Evolutionary conservation across 2,329 filamentous ascomycete genomes (phyloP).

Genomic region (Rhynchosporium graminicola): DNA sequence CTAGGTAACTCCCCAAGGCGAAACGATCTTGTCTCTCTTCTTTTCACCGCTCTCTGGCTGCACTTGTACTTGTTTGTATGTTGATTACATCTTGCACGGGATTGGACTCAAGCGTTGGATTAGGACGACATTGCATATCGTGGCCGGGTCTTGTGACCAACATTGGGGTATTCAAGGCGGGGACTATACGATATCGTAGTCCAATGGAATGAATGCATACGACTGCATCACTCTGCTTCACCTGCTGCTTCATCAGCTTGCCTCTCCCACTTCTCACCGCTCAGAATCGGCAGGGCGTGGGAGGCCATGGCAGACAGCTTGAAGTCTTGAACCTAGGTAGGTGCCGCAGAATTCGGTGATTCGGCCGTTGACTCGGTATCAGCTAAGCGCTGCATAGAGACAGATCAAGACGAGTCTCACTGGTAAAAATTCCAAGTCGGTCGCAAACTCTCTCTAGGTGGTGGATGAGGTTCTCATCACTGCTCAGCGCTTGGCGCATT

Average conservation of each 20-base stretch:
- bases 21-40: background rate
- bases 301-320: background rate
- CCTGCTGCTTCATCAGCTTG: background rate
- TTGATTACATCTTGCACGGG: slow-evolving; percentile 10
- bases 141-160: slow-evolving; percentile 22
- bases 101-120: background rate
- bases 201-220: slow-evolving; percentile 9
- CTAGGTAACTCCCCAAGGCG: background rate
- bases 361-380: background rate
- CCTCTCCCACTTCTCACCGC: slow-evolving; percentile 1
- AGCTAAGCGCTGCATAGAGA: slow-evolving; percentile 8
- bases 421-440: background rate
- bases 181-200: slow-evolving; percentile 19
- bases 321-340: background rate
- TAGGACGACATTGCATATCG: slow-evolving; percentile 11
- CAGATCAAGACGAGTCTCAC: slow-evolving; percentile 5
- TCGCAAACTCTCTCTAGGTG: background rate
- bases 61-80: background rate
- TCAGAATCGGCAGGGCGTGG: slow-evolving; percentile 9
- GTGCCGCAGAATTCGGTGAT: background rate
- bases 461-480: background rate
- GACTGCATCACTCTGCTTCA: background rate
- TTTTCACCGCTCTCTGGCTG: slow-evolving; percentile 19
- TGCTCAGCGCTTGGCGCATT: slow-evolving; percentile 7
- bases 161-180: slow-evolving; percentile 17